Evolutionary conservation across 169 alveolate genomes (phyloP).

Genomic region (Neospora caninum): DNA sequence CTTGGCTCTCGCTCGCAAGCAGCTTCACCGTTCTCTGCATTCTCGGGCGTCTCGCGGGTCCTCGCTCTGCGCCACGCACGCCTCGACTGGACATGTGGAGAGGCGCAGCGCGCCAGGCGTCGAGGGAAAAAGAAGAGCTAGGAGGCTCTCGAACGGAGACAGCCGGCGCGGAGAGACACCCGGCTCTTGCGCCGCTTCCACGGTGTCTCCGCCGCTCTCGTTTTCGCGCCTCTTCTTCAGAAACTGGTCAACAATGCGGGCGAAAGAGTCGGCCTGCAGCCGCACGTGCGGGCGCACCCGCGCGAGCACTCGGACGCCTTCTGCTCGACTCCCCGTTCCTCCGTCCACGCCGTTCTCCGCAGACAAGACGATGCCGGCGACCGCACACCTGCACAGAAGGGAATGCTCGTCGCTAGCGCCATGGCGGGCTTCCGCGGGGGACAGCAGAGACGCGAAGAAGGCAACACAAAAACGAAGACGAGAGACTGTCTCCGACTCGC

Average conservation of each 20-base stretch:
- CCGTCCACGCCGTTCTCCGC: not conserved
- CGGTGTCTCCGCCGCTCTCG: too few species aligned
- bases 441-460: not conserved
- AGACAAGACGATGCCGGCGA: not conserved
- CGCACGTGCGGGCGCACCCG: slow-evolving; percentile 3
- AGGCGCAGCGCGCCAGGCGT: too few species aligned
- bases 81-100: too few species aligned
- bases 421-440: not conserved
- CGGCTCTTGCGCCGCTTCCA: too few species aligned
- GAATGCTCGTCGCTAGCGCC: not conserved
- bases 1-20: too few species aligned
- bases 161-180: too few species aligned
- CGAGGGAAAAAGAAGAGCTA: not conserved
- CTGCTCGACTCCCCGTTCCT: not conserved
- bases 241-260: slow-evolving; percentile 7
- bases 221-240: not conserved
- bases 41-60: too few species aligned
- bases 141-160: not conserved
- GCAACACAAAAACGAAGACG: not conserved
- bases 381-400: not conserved
- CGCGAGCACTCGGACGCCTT: not conserved
- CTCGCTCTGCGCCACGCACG: too few species aligned
- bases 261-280: not conserved
- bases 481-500: not conserved
- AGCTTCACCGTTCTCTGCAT: too few species aligned